Conservation (phyloP, 2,329 filamentous ascomycete genomes). For the Elsinoe arachidis region DNA sequence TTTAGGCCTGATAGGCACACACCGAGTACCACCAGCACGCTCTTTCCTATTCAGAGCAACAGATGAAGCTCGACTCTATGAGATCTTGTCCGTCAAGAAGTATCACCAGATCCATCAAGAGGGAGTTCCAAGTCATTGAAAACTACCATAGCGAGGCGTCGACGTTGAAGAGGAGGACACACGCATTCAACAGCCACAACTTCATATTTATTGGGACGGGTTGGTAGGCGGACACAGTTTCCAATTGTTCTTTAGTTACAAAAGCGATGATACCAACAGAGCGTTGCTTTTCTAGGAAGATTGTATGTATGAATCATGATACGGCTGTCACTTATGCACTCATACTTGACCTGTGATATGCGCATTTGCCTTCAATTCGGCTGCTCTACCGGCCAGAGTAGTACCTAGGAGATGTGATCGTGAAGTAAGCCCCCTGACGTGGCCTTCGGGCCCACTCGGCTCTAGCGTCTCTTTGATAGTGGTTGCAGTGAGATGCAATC, state of each 20-base stretch:
- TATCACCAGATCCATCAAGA: background rate
- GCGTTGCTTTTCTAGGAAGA: background rate
- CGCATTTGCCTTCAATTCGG: too few species aligned
- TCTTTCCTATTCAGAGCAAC: conserved; percentile 5
- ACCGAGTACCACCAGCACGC: conserved; percentile 3
- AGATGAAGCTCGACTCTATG: background rate
- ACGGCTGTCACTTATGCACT: background rate
- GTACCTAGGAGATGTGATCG: too few species aligned
- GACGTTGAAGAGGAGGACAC: background rate
- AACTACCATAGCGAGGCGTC: too few species aligned
- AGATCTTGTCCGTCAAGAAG: background rate
- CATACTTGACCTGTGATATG: too few species aligned
- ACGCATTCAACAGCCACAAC: background rate
- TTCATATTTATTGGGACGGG: background rate
- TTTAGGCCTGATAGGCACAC: background rate
- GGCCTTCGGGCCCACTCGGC: too few species aligned
- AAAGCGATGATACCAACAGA: conserved; percentile 11
- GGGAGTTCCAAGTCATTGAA: background rate
- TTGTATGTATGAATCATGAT: conserved; percentile 3
- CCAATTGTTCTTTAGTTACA: background rate
- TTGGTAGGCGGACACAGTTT: background rate
- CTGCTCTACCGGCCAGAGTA: too few species aligned
- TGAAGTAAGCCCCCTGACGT: too few species aligned
- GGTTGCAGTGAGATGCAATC: too few species aligned
- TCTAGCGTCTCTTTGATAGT: too few species aligned